Conservation (phyloP, 352 stramenopile genomes). For the Phytophthora citrophthora region DNA sequence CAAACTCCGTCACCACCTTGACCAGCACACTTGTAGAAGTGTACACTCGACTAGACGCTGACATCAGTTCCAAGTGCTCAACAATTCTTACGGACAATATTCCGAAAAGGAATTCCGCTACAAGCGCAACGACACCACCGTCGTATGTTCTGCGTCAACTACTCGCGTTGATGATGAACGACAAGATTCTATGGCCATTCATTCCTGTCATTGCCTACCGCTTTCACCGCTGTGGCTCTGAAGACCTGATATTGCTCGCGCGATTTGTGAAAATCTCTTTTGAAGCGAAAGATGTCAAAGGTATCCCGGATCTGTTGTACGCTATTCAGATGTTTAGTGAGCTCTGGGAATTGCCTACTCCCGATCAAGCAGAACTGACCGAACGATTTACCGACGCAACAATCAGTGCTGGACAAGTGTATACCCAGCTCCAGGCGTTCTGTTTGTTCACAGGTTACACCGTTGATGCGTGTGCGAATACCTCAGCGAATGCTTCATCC, state of each 20-base stretch:
- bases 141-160: conserved; percentile 56
- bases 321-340: conserved; percentile 78
- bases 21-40: conserved; percentile 40
- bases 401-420: conserved; percentile 54
- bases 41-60: conserved; percentile 47
- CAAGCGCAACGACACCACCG: conserved; percentile 25
- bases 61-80: conserved; percentile 34
- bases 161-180: conserved; percentile 58
- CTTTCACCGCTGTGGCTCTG: conserved; percentile 52
- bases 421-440: conserved; percentile 56
- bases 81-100: conserved; percentile 23
- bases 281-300: conserved; percentile 2
- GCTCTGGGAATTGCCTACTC: conserved; percentile 69
- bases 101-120: conserved; percentile 16
- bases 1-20: conserved; percentile 33
- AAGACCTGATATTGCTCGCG: conserved; percentile 53
- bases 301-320: conserved; percentile 50
- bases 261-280: conserved; percentile 42
- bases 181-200: conserved; percentile 52
- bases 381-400: conserved; percentile 50
- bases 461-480: conserved; percentile 39
- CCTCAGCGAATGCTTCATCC: conserved; percentile 3
- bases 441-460: conserved; percentile 65
- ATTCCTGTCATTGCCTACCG: conserved; percentile 70
- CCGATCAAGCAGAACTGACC: conserved; percentile 47